Conservation (phyloP, 208 protist species). For the Spongospora subterranea region DNA sequence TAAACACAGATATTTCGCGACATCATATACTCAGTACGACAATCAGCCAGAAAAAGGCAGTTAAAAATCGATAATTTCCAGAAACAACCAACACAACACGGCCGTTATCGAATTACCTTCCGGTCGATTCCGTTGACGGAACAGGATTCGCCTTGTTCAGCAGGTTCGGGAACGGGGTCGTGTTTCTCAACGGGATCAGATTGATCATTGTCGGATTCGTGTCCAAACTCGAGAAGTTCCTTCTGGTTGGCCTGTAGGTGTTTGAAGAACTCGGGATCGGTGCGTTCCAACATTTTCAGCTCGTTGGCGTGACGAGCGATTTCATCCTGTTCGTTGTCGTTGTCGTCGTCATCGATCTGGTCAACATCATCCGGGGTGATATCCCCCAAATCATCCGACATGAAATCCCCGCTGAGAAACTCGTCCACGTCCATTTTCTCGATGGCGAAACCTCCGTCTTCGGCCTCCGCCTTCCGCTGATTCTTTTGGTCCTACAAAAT, state of each 20-base stretch:
- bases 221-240: background rate
- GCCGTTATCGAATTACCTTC: background rate
- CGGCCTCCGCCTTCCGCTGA: too few relatives aligned
- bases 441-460: constrained; percentile 8
- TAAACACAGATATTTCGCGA: too few relatives aligned
- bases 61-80: too few relatives aligned
- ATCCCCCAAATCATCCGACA: too few relatives aligned
- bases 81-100: background rate
- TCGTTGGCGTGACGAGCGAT: constrained; percentile 20
- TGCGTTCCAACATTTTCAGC: background rate
- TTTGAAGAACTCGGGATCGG: constrained; percentile 19
- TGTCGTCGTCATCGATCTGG: too few relatives aligned
- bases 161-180: background rate
- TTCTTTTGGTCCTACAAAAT: too few relatives aligned
- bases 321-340: constrained; percentile 37
- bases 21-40: too few relatives aligned
- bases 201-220: constrained; percentile 9
- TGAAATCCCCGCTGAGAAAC: background rate
- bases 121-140: background rate
- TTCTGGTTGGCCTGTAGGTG: background rate
- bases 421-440: constrained; percentile 48
- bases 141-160: background rate
- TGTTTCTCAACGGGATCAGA: background rate
- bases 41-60: too few relatives aligned
- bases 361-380: too few relatives aligned